Base-by-base conservation (phyloP, 441 rosid species). In the Aleurites moluccanus region DNA sequence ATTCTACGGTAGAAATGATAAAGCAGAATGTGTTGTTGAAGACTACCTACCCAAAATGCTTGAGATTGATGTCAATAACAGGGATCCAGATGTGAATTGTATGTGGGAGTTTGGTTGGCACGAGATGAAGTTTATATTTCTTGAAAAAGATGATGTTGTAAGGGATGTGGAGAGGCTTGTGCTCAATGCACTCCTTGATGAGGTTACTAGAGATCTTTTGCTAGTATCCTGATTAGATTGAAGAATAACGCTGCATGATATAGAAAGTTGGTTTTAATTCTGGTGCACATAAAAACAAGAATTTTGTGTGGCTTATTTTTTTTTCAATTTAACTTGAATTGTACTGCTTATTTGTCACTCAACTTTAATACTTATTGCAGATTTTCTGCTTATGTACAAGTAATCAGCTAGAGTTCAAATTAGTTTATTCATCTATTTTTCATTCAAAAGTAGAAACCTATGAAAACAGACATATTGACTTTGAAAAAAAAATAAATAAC, bases 41-140 rank as follows among this genome's bases (percentile, higher is more conserved):
- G 89, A 89, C 61, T 89, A 88, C 80, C 73, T 88, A n/a, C 91
- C 91, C 5, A 82, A 75, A 73, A 88, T 91, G 87, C 83, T 93
- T 44, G 93, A 88, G 76, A 77, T 70, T 59, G 97, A 96, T 77
- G 80, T 93, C 30, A 27, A 84, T 52, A 47, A 79, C 67, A 79
- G 78, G 70, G 88, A 89, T 42, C 88, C 89, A 28, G 91, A 85
- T 75, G 56, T 91, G 71, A 90, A 91, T 78, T 92, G 91, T 52
- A 91, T 89, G 94, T 93, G 99, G 97, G 97, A 93, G 55, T 79
- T 81, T 72, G 95, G 92, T 20, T 93, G 99, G 98, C 83, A 86
- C 18, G 81, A 76, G 52, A 72, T 56, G 65, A 79, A 76, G 86
- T 60, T 79, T 33, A 83, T 85, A 16, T 85, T 83, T 71, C 67